phyloP scores from a whole-genome alignment of 163 green algal species.

The Prototheca wickerhamii region DNA sequence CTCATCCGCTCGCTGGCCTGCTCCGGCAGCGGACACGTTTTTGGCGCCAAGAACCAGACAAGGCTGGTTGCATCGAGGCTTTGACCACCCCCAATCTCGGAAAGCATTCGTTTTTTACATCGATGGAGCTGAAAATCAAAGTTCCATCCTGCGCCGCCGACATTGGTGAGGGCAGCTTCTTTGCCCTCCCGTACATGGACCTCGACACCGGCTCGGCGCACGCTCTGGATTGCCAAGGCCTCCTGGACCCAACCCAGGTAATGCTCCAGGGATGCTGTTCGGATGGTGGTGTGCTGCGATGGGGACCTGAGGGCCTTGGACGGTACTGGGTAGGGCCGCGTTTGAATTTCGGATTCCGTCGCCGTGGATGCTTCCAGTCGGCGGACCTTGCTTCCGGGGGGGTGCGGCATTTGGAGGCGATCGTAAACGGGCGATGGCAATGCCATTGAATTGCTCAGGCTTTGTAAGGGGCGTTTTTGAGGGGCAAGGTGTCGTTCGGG shows the following conservation, averaged over 20 bases:
- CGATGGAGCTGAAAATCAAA: no score
- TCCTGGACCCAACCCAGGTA: no score
- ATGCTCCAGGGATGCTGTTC: no score
- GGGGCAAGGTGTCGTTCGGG: neutral
- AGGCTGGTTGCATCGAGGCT: neutral
- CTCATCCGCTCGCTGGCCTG: neutral
- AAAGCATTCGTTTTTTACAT: no score
- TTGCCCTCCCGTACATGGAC: no score
- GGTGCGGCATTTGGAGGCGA: neutral
- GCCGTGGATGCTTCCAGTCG: slow-evolving; percentile 1
- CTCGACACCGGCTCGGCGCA: no score
- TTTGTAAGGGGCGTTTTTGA: neutral
- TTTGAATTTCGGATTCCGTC: neutral
- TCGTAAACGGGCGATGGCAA: neutral
- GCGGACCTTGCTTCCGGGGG: neutral
- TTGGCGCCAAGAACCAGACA: neutral
- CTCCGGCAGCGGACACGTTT: neutral
- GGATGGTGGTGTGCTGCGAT: no score
- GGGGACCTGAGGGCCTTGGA: no score
- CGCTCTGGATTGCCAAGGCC: no score
- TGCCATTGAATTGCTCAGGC: neutral
- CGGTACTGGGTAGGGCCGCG: neutral
- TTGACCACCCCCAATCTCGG: no score
- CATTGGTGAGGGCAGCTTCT: no score
- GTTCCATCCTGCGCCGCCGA: no score